A percentile compares a stretch with the other conserved stretches of the same genome.
phyloP scores from a whole-genome alignment of 129 eudicot genomes.

The Chrysanthemum lavandulifolium region DNA sequence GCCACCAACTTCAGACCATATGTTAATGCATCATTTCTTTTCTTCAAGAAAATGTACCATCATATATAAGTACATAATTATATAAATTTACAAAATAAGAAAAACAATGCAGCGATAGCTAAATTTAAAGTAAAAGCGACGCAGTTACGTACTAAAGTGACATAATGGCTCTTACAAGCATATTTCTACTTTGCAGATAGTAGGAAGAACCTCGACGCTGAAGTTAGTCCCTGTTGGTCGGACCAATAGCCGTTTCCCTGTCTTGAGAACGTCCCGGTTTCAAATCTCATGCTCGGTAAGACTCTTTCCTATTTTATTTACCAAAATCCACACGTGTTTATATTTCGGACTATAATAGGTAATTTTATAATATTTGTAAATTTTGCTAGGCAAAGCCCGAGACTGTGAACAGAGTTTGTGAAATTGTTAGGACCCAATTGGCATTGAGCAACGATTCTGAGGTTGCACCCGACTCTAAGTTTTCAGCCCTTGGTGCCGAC shows the following conservation, averaged over 20 bases:
- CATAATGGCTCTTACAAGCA: background rate
- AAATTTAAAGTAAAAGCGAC: background rate
- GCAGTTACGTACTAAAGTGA: background rate
- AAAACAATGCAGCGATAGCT: no score
- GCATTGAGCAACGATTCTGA: constrained; percentile 48
- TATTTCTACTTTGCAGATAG: constrained; percentile 34
- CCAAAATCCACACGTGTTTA: background rate
- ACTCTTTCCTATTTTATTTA: background rate
- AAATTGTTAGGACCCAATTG: constrained; percentile 64
- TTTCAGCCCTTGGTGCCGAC: constrained; percentile 73
- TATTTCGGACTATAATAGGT: background rate
- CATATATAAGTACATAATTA: no score
- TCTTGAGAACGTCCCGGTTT: constrained; percentile 40
- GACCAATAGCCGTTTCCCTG: constrained; percentile 36
- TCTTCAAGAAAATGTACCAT: no score
- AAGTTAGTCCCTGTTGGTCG: constrained; percentile 36
- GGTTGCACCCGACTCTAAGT: constrained; percentile 56
- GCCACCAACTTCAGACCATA: no score
- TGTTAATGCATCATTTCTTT: no score
- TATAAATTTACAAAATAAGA: no score
- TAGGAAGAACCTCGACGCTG: constrained; percentile 24
- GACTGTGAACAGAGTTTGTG: constrained; percentile 58
- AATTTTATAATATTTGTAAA: background rate
- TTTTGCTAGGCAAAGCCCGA: constrained; percentile 57
- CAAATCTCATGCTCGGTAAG: constrained; percentile 44